phyloP scores from a whole-genome alignment of 257 asterid genomes.

The Oldenlandia corymbosa region DNA sequence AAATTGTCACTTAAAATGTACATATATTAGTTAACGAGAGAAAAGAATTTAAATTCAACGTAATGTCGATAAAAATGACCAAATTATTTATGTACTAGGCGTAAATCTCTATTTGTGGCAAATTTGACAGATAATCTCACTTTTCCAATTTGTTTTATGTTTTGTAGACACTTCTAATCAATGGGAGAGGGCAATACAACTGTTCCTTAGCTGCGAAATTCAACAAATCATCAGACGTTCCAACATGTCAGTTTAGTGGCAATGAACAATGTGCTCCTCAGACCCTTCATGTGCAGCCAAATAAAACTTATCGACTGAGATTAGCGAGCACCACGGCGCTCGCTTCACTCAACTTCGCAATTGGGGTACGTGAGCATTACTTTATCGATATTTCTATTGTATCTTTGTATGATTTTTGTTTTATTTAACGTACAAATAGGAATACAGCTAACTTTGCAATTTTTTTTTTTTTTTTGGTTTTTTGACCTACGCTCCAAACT shows the following conservation, averaged over 20 bases:
- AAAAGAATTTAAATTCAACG: too few relatives aligned
- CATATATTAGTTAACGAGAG: too few relatives aligned
- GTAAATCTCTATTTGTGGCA: too few relatives aligned
- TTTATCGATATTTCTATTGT: not conserved
- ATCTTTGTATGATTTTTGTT: not conserved
- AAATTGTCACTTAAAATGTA: too few relatives aligned
- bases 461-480: too few relatives aligned
- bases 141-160: too few relatives aligned
- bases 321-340: slow-evolving; percentile 72
- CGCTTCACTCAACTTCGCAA: slow-evolving; percentile 73
- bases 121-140: too few relatives aligned
- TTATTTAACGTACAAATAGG: not conserved
- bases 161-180: slow-evolving; percentile 49
- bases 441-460: not conserved
- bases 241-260: slow-evolving; percentile 54
- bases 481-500: too few relatives aligned
- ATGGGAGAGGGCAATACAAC: slow-evolving; percentile 85
- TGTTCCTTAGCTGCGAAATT: slow-evolving; percentile 59
- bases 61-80: too few relatives aligned
- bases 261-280: slow-evolving; percentile 65
- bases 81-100: too few relatives aligned
- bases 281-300: slow-evolving; percentile 54
- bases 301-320: slow-evolving; percentile 75
- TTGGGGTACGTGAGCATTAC: slow-evolving; percentile 45
- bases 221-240: slow-evolving; percentile 30